phyloP scores from a whole-genome alignment of 1,284 basidiomycete species.

The Inonotus hispidus region DNA sequence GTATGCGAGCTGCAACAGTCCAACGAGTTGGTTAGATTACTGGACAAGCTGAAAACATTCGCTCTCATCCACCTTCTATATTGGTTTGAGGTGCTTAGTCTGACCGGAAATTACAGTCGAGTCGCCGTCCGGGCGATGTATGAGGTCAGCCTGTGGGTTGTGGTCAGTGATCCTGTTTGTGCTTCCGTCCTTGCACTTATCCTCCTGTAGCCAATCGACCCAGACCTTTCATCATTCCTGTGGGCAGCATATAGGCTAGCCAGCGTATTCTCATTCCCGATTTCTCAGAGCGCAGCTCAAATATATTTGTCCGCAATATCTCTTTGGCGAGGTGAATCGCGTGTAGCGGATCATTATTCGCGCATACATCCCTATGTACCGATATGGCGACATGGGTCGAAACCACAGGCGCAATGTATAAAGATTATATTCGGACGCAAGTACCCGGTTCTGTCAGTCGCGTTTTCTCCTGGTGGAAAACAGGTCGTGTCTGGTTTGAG shows the following conservation, averaged over 20 bases:
- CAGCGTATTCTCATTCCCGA: not conserved
- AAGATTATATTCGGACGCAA: not conserved
- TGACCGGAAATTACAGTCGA: not conserved
- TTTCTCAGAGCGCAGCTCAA: not conserved
- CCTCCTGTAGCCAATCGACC: not conserved
- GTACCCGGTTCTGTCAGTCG: not conserved
- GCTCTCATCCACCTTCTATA: not conserved
- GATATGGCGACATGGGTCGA: not conserved
- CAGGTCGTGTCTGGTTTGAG: not conserved
- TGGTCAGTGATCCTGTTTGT: not conserved
- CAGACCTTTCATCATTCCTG: not conserved
- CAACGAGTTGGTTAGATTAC: not conserved
- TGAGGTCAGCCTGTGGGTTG: not conserved
- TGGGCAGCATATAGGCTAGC: not conserved
- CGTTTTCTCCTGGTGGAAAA: not conserved
- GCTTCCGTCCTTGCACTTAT: not conserved
- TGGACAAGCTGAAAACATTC: not conserved
- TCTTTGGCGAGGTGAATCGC: not conserved
- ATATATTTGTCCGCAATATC: not conserved
- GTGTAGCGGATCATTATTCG: not conserved
- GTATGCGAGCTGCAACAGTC: not conserved
- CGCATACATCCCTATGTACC: not conserved
- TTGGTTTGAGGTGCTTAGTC: slow-evolving; percentile 2
- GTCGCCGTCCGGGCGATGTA: not conserved
- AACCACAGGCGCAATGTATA: not conserved